Percentiles rank a stretch among this genome's conserved stretches.
phyloP scores from a whole-genome alignment of 2,329 filamentous ascomycete genomes.

The Lachnellula subtilissima region DNA sequence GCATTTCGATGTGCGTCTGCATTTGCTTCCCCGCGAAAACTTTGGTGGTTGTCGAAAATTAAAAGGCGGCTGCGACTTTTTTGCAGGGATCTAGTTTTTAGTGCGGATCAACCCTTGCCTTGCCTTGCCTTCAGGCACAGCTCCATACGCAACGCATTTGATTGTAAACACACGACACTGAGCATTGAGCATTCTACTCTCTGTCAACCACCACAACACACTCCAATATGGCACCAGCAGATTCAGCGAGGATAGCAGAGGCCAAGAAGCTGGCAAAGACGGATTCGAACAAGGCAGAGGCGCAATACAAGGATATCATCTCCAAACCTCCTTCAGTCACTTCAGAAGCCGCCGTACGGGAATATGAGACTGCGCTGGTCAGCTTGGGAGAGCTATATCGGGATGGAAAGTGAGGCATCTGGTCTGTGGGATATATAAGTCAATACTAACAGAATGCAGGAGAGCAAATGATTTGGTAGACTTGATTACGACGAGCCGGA shows the following conservation, averaged over 20 bases:
- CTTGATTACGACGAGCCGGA: constrained; percentile 83
- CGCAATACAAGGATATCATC: constrained; percentile 84
- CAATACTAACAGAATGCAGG: constrained; percentile 42
- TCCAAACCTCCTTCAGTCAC: constrained; percentile 78
- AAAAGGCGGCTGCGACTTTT: constrained; percentile 15
- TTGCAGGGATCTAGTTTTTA: constrained; percentile 20
- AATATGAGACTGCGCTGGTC: constrained; percentile 87
- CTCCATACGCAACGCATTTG: constrained; percentile 7
- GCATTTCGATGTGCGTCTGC: constrained; percentile 7
- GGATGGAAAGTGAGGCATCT: constrained; percentile 65
- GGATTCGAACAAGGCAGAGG: constrained; percentile 78
- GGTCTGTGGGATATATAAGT: not conserved
- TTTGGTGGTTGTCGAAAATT: constrained; percentile 13
- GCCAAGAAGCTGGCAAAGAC: constrained; percentile 78
- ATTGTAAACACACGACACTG: constrained; percentile 13
- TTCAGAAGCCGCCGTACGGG: constrained; percentile 77
- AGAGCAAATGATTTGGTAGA: constrained; percentile 81
- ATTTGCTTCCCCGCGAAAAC: constrained; percentile 6
- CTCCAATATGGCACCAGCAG: constrained; percentile 50
- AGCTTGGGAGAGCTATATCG: constrained; percentile 89
- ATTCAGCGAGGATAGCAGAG: constrained; percentile 71
- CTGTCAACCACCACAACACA: constrained; percentile 14
- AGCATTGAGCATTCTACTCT: not conserved
- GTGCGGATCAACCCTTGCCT: constrained; percentile 7
- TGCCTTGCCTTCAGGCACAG: constrained; percentile 2